These are phyloP conservation scores for Dactylorhiza incarnata DNA, from an alignment of 106 monocot genomes.

Conservation along the genomic window DNA sequence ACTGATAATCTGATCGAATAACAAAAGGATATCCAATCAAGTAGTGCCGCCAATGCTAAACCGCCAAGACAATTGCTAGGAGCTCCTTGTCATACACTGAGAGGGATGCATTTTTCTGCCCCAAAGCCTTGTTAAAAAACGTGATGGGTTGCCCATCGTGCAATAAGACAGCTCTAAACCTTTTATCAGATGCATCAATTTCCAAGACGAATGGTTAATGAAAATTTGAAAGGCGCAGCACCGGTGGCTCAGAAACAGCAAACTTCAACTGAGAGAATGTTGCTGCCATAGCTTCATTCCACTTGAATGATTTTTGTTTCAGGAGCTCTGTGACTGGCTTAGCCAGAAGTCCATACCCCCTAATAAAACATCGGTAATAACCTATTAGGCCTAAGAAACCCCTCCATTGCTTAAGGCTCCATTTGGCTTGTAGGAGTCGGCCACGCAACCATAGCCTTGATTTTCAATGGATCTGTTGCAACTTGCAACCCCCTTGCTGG, in stretches of 20 bases:
- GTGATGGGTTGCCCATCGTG: not conserved
- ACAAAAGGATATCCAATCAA: no score
- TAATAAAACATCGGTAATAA: not conserved
- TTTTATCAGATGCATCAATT: not conserved
- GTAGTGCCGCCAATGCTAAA: no score
- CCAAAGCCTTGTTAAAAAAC: no score
- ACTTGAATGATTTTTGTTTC: not conserved
- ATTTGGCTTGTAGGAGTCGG: not conserved
- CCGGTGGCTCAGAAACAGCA: not conserved
- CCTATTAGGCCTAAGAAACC: no score
- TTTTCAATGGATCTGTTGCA: not conserved
- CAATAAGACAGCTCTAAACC: not conserved
- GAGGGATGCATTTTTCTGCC: no score
- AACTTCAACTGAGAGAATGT: not conserved
- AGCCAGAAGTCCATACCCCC: not conserved
- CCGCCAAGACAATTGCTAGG: no score
- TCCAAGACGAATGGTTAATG: not conserved
- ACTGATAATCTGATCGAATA: no score
- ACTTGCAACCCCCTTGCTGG: not conserved
- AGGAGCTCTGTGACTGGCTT: not conserved
- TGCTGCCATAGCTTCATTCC: not conserved
- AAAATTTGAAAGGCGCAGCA: not conserved
- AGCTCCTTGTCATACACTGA: no score
- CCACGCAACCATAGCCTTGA: not conserved
- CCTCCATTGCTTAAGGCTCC: not conserved